These are phyloP conservation scores for Sporothrix globosa DNA, from an alignment of 2,329 filamentous ascomycete genomes.

Conservation along the genomic window DNA sequence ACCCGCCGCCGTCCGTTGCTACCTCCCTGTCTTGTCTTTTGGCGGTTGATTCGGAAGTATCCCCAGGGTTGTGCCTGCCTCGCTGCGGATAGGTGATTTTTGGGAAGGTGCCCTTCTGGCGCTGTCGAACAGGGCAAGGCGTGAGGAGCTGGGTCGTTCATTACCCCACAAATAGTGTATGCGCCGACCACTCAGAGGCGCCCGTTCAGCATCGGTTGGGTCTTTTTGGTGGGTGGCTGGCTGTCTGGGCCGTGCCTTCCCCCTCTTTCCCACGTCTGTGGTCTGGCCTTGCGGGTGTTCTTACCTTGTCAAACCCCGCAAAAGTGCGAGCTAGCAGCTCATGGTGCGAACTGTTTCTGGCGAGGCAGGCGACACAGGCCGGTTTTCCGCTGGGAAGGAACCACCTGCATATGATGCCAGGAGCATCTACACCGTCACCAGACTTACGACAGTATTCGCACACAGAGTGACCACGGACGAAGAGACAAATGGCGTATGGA, in stretches of 20 bases:
- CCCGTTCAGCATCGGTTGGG: not conserved
- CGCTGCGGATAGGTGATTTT: constrained; percentile 16
- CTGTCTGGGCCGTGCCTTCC: constrained; percentile 22
- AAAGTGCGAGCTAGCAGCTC: not conserved
- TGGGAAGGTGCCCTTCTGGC: constrained; percentile 15
- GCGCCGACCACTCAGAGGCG: constrained; percentile 12
- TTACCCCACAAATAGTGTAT: constrained; percentile 1
- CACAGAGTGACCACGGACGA: not conserved
- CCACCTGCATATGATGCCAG: not conserved
- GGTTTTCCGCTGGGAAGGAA: constrained; percentile 13
- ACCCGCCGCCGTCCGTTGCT: constrained; percentile 17
- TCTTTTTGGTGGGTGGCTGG: constrained; percentile 16
- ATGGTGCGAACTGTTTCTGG: not conserved
- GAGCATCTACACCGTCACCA: not conserved
- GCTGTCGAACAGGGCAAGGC: constrained; percentile 26
- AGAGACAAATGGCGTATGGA: not conserved
- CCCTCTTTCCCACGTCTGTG: constrained; percentile 18
- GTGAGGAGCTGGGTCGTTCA: constrained; percentile 23
- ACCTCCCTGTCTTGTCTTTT: constrained; percentile 12
- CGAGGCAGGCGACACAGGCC: constrained; percentile 13
- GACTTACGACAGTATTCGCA: not conserved
- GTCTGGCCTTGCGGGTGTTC: not conserved
- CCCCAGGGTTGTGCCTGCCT: constrained; percentile 9
- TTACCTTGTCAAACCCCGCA: constrained; percentile 17
- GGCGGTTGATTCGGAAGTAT: constrained; percentile 15